phyloP scores from a whole-genome alignment of 257 asterid genomes.

The Jacaranda mimosifolia region DNA sequence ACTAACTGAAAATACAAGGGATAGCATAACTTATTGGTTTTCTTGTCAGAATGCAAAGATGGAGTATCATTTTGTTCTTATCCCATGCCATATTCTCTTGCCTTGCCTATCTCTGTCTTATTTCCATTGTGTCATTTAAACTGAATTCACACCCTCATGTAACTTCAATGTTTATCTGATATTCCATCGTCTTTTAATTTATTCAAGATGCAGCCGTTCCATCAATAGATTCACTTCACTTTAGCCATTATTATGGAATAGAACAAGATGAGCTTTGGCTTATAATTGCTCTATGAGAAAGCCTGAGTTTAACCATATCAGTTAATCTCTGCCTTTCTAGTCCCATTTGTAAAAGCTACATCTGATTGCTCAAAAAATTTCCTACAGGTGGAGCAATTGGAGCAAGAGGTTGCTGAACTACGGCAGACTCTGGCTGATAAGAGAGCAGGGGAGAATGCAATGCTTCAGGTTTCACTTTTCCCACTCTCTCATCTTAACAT shows the following conservation, averaged over 20 bases:
- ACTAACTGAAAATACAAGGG: slow-evolving; percentile 10
- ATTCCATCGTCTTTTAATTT: slow-evolving; percentile 17
- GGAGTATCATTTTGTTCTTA: slow-evolving; percentile 1
- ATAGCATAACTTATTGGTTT: slow-evolving; percentile 11
- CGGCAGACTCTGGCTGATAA: slow-evolving; percentile 65
- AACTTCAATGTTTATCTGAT: neutral
- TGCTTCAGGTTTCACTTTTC: slow-evolving; percentile 70
- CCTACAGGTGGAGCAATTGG: slow-evolving; percentile 82
- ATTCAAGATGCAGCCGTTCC: neutral
- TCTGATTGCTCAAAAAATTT: slow-evolving; percentile 21
- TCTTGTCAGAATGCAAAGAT: neutral
- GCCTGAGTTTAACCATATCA: neutral
- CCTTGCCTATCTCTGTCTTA: neutral
- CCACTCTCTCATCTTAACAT: slow-evolving; percentile 12
- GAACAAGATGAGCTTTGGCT: neutral
- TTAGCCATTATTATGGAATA: neutral
- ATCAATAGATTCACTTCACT: neutral
- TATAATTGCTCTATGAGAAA: neutral
- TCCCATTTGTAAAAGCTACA: slow-evolving; percentile 5
- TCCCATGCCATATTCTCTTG: neutral
- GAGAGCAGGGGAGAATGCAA: slow-evolving; percentile 77
- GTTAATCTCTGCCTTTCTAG: neutral
- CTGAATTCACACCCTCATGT: neutral
- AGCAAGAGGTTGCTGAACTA: slow-evolving; percentile 74
- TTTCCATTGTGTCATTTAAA: slow-evolving; percentile 1